Conservation (phyloP, 306 rosid species). For the Arachis stenosperma region DNA sequence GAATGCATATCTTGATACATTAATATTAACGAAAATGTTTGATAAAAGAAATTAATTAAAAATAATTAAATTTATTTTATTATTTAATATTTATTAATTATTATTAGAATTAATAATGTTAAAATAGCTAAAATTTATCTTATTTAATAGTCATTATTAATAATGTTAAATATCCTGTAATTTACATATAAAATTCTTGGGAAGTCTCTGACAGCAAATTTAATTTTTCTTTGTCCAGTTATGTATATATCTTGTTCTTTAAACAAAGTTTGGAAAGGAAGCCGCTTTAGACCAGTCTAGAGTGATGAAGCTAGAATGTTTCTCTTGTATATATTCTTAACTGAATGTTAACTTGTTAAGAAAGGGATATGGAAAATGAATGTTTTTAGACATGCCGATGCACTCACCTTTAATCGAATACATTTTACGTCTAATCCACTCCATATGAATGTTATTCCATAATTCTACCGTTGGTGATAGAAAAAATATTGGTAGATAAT, state of each 20-base stretch:
- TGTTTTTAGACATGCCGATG: not conserved
- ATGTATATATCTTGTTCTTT: not conserved
- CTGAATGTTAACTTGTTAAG: not conserved
- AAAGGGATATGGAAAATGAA: not conserved
- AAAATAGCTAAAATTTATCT: no score
- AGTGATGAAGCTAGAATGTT: not conserved
- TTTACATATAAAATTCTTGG: not conserved
- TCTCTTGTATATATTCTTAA: not conserved
- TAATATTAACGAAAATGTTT: no score
- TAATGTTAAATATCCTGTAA: not conserved
- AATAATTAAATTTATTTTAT: no score
- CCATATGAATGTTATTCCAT: not conserved
- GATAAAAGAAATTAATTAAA: no score
- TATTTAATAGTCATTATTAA: no score
- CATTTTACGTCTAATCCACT: not conserved
- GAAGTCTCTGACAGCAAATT: not conserved
- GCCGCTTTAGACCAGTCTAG: not conserved
- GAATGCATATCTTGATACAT: no score
- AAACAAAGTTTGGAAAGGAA: not conserved
- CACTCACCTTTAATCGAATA: not conserved
- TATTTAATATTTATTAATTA: no score
- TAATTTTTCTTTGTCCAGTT: not conserved
- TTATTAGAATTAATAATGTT: no score
- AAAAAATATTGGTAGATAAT: no score
- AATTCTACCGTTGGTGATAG: not conserved